phyloP scores from a whole-genome alignment of 108 stramenopile genomes.

The Thalassiosira profunda region DNA sequence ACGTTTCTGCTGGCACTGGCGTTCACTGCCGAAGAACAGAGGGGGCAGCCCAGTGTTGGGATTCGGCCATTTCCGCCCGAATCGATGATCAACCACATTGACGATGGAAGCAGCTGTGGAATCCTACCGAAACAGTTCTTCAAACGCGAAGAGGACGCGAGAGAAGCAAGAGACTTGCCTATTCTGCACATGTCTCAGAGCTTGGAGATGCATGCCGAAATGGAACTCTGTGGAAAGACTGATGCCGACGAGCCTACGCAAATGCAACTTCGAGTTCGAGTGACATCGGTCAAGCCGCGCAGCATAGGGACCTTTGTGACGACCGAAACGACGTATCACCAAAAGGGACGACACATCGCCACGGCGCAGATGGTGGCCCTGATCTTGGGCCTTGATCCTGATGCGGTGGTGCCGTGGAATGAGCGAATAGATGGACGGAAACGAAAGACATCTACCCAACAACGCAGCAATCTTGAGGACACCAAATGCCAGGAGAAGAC shows the following conservation, averaged over 20 bases:
- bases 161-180: constrained; percentile 36
- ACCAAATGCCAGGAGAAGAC: constrained; percentile 23
- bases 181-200: constrained; percentile 79
- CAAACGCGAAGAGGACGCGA: constrained; percentile 8
- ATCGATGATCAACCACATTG: constrained; percentile 24
- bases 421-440: neutral
- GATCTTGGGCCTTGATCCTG: constrained; percentile 53
- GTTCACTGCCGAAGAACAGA: constrained; percentile 48
- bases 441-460: neutral
- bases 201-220: constrained; percentile 48
- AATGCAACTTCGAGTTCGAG: constrained; percentile 13
- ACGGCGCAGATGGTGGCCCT: constrained; percentile 68
- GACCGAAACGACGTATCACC: constrained; percentile 46
- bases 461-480: neutral
- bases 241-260: constrained; percentile 31
- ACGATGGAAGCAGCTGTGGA: constrained; percentile 41
- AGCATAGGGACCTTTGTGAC: constrained; percentile 83
- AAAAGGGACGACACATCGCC: constrained; percentile 30
- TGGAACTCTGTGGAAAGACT: too few species aligned
- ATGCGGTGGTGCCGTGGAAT: constrained; percentile 44
- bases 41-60: constrained; percentile 10
- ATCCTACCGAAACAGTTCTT: constrained; percentile 36
- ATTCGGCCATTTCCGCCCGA: constrained; percentile 81
- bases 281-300: constrained; percentile 61
- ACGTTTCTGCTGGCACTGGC: constrained; percentile 61